Conservation (phyloP, 164 flowering plant genomes). For the Chimonanthus praecox region DNA sequence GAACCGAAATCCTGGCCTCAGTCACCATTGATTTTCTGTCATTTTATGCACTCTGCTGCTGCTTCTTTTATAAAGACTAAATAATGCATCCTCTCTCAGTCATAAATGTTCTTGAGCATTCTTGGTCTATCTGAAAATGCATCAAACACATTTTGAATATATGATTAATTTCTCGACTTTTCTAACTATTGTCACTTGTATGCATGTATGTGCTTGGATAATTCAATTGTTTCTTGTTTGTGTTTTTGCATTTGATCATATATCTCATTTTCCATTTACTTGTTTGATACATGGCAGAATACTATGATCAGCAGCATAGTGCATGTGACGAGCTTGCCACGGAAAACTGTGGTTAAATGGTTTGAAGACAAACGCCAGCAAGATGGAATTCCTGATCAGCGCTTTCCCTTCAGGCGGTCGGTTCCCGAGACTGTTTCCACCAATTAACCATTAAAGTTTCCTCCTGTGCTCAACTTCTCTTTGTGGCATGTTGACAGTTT, state of each 20-base stretch:
- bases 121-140: neutral
- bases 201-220: neutral
- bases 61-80: too few species aligned
- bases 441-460: constrained; percentile 6
- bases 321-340: constrained; percentile 80
- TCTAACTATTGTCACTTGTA: neutral
- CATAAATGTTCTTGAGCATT: neutral
- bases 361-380: constrained; percentile 84
- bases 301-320: constrained; percentile 71
- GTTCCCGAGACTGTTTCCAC: constrained; percentile 10
- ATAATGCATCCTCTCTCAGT: neutral
- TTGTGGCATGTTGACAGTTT: neutral
- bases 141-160: neutral
- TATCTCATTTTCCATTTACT: neutral
- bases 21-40: too few species aligned
- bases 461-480: neutral
- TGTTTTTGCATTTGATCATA: neutral
- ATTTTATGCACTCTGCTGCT: too few species aligned
- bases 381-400: constrained; percentile 66
- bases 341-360: constrained; percentile 75
- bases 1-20: too few species aligned
- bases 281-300: constrained; percentile 19
- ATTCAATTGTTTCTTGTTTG: neutral
- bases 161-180: too few species aligned
- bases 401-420: constrained; percentile 39